Conservation (phyloP, 2,329 filamentous ascomycete species). For the Xylaria sp. region DNA sequence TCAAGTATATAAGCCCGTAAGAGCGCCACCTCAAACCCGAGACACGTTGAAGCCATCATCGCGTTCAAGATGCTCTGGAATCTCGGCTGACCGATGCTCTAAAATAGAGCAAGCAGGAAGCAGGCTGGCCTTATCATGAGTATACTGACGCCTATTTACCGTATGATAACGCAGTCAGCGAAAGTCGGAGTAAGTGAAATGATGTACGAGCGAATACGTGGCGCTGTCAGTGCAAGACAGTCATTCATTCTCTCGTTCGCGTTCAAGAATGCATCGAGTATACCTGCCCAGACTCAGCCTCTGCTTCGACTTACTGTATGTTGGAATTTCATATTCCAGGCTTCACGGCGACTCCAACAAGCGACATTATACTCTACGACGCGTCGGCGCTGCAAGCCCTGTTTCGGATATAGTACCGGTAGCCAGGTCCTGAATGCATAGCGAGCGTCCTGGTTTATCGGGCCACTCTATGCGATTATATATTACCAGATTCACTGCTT, state of each 20-base stretch:
- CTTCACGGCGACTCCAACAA: not conserved
- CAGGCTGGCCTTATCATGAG: not conserved
- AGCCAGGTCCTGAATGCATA: not conserved
- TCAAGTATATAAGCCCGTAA: conserved; percentile 19
- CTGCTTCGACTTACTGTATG: not conserved
- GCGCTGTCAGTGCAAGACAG: not conserved
- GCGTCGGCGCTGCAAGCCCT: not conserved
- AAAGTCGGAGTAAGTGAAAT: not conserved
- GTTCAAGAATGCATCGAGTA: not conserved
- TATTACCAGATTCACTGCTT: not conserved
- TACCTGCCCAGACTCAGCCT: not conserved
- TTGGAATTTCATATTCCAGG: not conserved
- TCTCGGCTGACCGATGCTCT: conserved; percentile 3
- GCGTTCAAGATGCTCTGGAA: not conserved
- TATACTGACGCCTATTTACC: not conserved
- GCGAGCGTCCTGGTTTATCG: not conserved
- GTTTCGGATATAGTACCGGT: conserved; percentile 5
- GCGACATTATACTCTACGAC: not conserved
- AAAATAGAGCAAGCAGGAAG: not conserved
- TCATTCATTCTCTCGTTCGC: not conserved
- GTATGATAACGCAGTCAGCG: not conserved
- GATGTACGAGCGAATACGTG: not conserved
- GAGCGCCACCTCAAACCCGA: conserved; percentile 12
- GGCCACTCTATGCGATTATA: not conserved
- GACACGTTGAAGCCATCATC: not conserved